Conservation (phyloP, 2,329 filamentous ascomycete genomes). For the Boeremia exigua region DNA sequence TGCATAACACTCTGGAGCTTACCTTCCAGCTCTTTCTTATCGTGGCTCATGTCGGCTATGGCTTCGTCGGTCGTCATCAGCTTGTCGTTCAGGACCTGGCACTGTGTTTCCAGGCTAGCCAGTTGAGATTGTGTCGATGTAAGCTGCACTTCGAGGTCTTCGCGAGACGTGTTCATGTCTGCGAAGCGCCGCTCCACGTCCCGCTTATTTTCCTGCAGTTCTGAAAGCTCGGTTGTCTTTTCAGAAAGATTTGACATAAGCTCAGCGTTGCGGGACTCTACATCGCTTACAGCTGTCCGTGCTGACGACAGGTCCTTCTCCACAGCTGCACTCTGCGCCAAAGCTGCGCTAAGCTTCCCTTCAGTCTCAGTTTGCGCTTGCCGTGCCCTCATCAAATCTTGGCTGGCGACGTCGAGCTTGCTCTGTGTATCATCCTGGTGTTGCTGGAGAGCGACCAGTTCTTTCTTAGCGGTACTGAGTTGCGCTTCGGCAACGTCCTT, state of each 20-base stretch:
- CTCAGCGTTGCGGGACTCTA: slow-evolving; percentile 24
- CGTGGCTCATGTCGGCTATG: background rate
- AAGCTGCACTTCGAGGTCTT: slow-evolving; percentile 6
- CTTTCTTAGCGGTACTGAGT: background rate
- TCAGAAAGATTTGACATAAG: slow-evolving; percentile 25
- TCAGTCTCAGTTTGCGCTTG: background rate
- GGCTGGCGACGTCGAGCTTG: background rate
- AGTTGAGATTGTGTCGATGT: slow-evolving; percentile 3
- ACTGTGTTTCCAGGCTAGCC: background rate
- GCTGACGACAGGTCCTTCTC: slow-evolving; percentile 22
- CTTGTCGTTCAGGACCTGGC: background rate
- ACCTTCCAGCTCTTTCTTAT: slow-evolving; percentile 1
- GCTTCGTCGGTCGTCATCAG: background rate
- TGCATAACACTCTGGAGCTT: slow-evolving; percentile 7
- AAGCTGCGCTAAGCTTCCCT: slow-evolving; percentile 5
- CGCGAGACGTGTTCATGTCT: slow-evolving; percentile 1
- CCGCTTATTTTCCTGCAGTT: background rate
- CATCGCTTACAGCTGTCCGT: slow-evolving; percentile 20
- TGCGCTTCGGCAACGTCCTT: background rate
- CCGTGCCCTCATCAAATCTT: background rate
- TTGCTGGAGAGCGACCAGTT: background rate
- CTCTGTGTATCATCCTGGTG: slow-evolving; percentile 1
- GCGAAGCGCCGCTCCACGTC: background rate
- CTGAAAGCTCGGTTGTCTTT: slow-evolving; percentile 14
- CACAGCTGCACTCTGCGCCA: slow-evolving; percentile 23